These are phyloP conservation scores for Trifolium fragiferum DNA, from an alignment of 306 rosid genomes.

Conservation along the genomic window DNA sequence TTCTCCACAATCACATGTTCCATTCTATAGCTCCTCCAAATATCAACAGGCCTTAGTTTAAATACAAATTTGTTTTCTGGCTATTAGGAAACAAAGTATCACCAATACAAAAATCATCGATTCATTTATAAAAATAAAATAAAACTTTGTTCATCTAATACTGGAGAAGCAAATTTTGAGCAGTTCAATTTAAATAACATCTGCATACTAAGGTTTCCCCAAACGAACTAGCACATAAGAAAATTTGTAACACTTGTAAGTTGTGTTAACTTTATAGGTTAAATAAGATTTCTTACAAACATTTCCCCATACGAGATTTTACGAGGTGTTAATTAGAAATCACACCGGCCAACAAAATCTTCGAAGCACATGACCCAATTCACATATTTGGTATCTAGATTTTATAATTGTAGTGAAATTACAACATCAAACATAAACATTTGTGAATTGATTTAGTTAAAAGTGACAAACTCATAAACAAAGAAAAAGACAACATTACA, in stretches of 20 bases:
- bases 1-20: neutral
- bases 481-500: slow-evolving; percentile 55
- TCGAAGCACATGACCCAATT: neutral
- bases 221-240: neutral
- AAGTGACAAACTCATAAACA: neutral
- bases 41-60: neutral
- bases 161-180: neutral
- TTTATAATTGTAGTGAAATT: neutral
- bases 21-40: neutral
- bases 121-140: neutral
- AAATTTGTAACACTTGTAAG: no score
- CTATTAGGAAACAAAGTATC: slow-evolving; percentile 1
- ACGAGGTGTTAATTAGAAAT: slow-evolving; percentile 1
- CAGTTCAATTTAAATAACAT: neutral
- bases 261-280: neutral
- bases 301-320: neutral
- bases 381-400: neutral
- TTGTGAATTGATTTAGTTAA: slow-evolving; percentile 2
- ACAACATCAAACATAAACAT: neutral
- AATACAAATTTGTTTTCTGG: slow-evolving; percentile 9
- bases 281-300: neutral
- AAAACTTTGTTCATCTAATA: neutral
- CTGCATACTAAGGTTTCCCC: neutral
- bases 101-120: neutral
- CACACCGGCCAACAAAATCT: neutral